These are phyloP conservation scores for Phialophora macrospora DNA, from an alignment of 2,329 filamentous ascomycete genomes.

Conservation along the genomic window DNA sequence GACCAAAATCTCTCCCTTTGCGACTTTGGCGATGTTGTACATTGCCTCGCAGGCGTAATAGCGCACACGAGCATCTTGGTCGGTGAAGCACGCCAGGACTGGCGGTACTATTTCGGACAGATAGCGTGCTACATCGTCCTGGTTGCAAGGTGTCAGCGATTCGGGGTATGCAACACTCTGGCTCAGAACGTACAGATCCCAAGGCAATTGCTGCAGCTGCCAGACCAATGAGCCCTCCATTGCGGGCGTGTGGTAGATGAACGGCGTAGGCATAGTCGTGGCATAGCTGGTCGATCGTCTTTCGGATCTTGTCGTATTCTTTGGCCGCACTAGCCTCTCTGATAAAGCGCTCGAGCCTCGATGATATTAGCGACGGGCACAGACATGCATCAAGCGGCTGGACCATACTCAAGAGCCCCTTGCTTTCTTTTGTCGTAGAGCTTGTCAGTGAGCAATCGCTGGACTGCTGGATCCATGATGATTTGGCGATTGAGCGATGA, in stretches of 20 bases:
- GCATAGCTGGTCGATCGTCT: conserved; percentile 92
- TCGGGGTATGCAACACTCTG: not conserved
- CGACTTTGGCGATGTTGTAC: conserved; percentile 99
- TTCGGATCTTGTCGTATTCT: conserved; percentile 79
- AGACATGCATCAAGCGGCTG: conserved; percentile 7
- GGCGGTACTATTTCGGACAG: conserved; percentile 93
- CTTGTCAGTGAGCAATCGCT: conserved; percentile 94
- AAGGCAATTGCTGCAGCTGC: conserved; percentile 95
- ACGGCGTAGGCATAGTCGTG: conserved; percentile 98
- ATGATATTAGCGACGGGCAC: conserved; percentile 27
- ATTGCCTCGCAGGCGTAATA: conserved; percentile 99
- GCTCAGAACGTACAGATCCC: conserved; percentile 70
- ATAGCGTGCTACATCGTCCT: conserved; percentile 86
- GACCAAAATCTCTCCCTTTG: conserved; percentile 93
- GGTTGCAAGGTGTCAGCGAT: conserved; percentile 6
- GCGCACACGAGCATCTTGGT: conserved; percentile 94
- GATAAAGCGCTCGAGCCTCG: conserved; percentile 85
- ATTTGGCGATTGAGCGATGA: conserved; percentile 15
- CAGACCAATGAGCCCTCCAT: conserved; percentile 92
- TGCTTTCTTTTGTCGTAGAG: conserved; percentile 98
- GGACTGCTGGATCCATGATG: conserved; percentile 83
- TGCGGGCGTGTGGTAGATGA: conserved; percentile 93
- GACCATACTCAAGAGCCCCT: conserved; percentile 83
- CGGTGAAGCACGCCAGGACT: conserved; percentile 94
- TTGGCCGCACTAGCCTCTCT: conserved; percentile 77